Base-by-base conservation (phyloP, 495 filamentous ascomycete genomes). In the Xylona heveae region DNA sequence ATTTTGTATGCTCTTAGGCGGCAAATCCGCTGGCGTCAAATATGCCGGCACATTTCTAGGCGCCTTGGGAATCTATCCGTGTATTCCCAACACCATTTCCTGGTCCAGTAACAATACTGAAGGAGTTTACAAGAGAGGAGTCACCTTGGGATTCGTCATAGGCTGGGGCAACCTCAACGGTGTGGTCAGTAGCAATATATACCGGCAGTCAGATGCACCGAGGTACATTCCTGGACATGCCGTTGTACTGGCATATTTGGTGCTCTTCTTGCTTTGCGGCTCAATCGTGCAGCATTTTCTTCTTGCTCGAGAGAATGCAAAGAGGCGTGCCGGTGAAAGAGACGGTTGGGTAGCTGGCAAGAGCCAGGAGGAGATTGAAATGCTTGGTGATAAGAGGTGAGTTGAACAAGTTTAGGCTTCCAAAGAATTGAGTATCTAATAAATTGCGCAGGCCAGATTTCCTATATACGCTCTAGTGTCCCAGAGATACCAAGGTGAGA, bases 161-260 rank as follows among this genome's bases (percentile, higher is more conserved):
- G 80, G 80, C 10, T 93, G 82, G 80, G 84, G 84, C 5, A 94
- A 94, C 39, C 56, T 94, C 15, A 91, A 88, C 52, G 81, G 82
- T 12, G 66, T 91, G 25, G 74, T 92, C 30, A 71, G 64, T 39
- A 75, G 65, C 36, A 85, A 88, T 48, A 81, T 56, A 59, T 78
- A 74, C 42, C 60, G 61, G 5, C 52, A 44, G 0, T 33, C 51
- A 9, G 66, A 73, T 36, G 50, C 51, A 12, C 72, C 73, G 0
- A 41, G 50, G 17, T 78, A 59, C 45, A 54, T 53, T 17, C 55
- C 60, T 0, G 72, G 72, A 0, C 71, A 77, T 32, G 63, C 55
- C 6, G 51, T 64, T 0, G 64, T 78, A 0, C 44, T 78, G 9
- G 65, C 47, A 2, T 78, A 75, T 47, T 51, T 78, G 27, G 48